Percentiles rank a stretch among this genome's conserved stretches.
Conservation (phyloP, 139 green algal genomes). For the Bryopsis sp. region DNA sequence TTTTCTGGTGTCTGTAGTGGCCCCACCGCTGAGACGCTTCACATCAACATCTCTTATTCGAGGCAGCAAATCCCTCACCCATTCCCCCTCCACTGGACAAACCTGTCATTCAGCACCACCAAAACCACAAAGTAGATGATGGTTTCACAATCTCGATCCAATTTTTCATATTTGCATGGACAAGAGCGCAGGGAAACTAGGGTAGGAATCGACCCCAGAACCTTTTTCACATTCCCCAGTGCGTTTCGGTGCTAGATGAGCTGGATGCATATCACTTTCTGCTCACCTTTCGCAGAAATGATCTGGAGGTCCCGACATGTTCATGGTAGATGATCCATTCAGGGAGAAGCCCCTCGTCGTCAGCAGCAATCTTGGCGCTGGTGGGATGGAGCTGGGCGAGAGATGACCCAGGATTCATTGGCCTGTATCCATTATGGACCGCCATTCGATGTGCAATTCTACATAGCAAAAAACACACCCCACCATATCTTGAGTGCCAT, state of each 20-base stretch:
- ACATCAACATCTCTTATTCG: constrained; percentile 62
- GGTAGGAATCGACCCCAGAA: neutral
- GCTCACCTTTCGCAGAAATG: constrained; percentile 67
- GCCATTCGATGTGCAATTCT: constrained; percentile 69
- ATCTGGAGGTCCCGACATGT: constrained; percentile 60
- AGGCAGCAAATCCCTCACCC: constrained; percentile 57
- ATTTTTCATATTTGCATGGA: too few species aligned
- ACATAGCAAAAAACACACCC: neutral
- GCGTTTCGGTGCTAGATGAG: neutral
- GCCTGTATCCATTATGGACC: constrained; percentile 85
- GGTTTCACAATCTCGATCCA: too few species aligned
- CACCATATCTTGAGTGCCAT: too few species aligned
- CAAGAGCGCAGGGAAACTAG: too few species aligned
- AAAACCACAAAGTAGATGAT: too few species aligned
- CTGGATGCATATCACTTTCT: too few species aligned
- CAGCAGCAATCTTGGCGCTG: constrained; percentile 26
- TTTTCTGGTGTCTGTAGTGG: constrained; percentile 12
- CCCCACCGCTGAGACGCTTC: constrained; percentile 50
- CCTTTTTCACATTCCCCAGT: neutral
- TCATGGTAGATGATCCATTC: constrained; percentile 93
- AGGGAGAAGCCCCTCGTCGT: constrained; percentile 82
- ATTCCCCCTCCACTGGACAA: constrained; percentile 60
- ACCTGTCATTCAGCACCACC: too few species aligned
- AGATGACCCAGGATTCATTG: constrained; percentile 38
- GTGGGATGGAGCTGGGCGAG: constrained; percentile 72